Evolutionary conservation across 176 grass and related monocot genomes (phyloP).

Genomic region (bread wheat (Triticum aestivum)): IWGSC_CS_RefSeq_v2.1 NC_057807.1:518869568-518870067

Average conservation of each 20-base stretch:
- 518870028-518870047: too few species aligned
- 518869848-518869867: background rate
- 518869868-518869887: background rate
- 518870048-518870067: too few species aligned
- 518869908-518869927: too few species aligned
- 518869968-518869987: too few species aligned
- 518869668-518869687: slow-evolving; percentile 46
- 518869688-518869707: slow-evolving; percentile 48
- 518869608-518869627: slow-evolving; percentile 52
- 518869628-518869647: slow-evolving; percentile 34
- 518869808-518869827: background rate
- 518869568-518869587: slow-evolving; percentile 62
- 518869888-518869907: background rate
- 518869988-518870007: too few species aligned
- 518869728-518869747: slow-evolving; percentile 9
- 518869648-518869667: slow-evolving; percentile 59
- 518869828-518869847: background rate
- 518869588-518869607: slow-evolving; percentile 45
- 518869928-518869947: too few species aligned
- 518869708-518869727: slow-evolving; percentile 31
- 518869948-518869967: too few species aligned
- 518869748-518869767: background rate
- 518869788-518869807: background rate
- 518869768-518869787: slow-evolving; percentile 17
- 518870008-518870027: too few species aligned